Conservation (phyloP, 2,329 filamentous ascomycete species). For the Daldinia sp. region DNA sequence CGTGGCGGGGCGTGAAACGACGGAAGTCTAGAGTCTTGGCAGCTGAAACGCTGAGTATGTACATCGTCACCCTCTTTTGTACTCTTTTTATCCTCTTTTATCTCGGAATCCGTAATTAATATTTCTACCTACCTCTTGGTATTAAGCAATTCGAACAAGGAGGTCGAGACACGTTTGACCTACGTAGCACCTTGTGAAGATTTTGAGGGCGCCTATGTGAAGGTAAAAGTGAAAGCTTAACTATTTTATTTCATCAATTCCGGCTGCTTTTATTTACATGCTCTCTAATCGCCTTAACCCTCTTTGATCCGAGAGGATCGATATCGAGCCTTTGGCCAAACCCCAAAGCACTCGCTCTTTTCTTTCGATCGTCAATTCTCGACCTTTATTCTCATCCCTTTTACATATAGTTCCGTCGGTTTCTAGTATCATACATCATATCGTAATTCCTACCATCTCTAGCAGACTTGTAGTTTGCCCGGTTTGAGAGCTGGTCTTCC, state of each 20-base stretch:
- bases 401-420: neutral
- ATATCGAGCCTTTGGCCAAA: neutral
- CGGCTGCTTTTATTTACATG: neutral
- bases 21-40: slow-evolving; percentile 33
- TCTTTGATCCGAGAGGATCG: neutral
- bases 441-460: neutral
- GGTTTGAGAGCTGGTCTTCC: neutral
- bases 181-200: neutral
- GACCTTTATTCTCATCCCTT: neutral
- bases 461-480: neutral
- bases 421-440: neutral
- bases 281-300: too few relatives aligned
- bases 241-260: neutral
- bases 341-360: neutral
- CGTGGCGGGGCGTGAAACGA: slow-evolving; percentile 27
- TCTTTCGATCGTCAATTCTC: neutral
- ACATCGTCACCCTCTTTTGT: neutral
- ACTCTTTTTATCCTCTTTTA: neutral
- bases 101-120: neutral
- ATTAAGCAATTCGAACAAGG: neutral
- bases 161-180: neutral
- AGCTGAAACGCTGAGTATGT: slow-evolving; percentile 25
- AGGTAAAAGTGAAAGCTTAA: neutral
- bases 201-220: neutral
- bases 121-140: too few relatives aligned